Evolutionary conservation across 306 rosid species (phyloP).

Genomic region (Cucumis melo): DNA sequence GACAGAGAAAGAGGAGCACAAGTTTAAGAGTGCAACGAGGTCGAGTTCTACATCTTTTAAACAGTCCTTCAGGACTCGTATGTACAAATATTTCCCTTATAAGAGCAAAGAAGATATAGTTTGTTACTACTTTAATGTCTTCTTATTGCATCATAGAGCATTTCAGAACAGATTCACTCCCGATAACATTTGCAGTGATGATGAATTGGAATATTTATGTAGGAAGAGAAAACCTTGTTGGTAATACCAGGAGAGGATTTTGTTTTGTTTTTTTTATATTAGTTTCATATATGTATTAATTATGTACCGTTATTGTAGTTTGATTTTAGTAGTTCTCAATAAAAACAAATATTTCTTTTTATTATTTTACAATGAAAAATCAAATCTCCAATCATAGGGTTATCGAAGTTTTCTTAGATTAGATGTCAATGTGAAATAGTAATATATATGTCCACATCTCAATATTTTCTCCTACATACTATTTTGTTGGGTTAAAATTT

Average conservation of each 20-base stretch:
- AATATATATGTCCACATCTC: too few species aligned
- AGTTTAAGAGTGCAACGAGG: constrained; percentile 30
- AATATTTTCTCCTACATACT: too few species aligned
- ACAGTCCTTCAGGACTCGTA: constrained; percentile 37
- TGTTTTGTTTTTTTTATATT: not conserved
- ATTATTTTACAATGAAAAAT: too few species aligned
- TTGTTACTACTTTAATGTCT: constrained; percentile 85
- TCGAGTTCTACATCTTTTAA: constrained; percentile 26
- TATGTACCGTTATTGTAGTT: too few species aligned
- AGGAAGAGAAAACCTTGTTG: constrained; percentile 13
- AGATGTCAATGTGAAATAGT: too few species aligned
- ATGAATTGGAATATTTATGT: constrained; percentile 27
- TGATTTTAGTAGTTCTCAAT: too few species aligned
- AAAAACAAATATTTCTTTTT: too few species aligned
- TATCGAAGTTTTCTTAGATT: too few species aligned
- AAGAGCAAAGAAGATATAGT: constrained; percentile 59
- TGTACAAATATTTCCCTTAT: constrained; percentile 27
- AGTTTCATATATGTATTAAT: too few species aligned
- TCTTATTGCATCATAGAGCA: constrained; percentile 54
- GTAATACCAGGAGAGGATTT: not conserved
- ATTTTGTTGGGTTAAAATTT: too few species aligned
- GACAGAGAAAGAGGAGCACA: constrained; percentile 48
- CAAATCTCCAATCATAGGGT: too few species aligned
- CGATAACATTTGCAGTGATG: constrained; percentile 47
- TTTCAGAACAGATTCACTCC: constrained; percentile 68